Base-by-base conservation (phyloP, 257 asterid species). In the Salvia rosmarinus region DNA sequence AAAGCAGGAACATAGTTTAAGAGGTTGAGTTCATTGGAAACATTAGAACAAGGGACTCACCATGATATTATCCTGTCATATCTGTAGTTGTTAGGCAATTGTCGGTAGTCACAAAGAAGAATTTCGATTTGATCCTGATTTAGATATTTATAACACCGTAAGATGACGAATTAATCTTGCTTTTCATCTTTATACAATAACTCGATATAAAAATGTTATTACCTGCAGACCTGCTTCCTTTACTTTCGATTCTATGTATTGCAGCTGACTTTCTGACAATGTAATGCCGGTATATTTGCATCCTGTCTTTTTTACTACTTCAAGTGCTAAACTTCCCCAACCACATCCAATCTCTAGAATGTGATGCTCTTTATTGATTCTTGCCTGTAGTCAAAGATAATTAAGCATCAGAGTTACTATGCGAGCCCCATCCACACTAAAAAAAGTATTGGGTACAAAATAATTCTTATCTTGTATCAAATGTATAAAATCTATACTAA, bases 251-350 rank as follows among this genome's bases (percentile, higher is more conserved):
- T 88, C 72, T 37, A 84, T 84, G 54, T 83, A 82, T 49, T 57
- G 83, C 4, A 85, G 75, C 73, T 90, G 95, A 28, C 83, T 74
- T 68, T 83, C 82, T 5, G 96, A 85, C 14, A 86, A 76, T 44
- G 94, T 90, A 68, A 90, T 85, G 52, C 94, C 94, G 0, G 96
- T 90, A 49, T 90, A 90, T 75, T 77, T 83, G 79, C 97, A 88
- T 60, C 97, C 91, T 0, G 89, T 86, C 64, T 30, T 71, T 76
- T 81, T 82, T 0, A 90, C 96, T 61, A 56, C 77, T 78, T 90
- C 96, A 39, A 90, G 39, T 2, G 92, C 95, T 9, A 85, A 75
- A 59, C 81, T 79, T 67, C 95, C 92, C 96, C 95, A 88, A 13
- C 96, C 95, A 40, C 84, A 84, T 39, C 96, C 95, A 1, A 90